phyloP scores from a whole-genome alignment of 192 early-diverging fungal species.

The Backusella parvicylindrica region DNA sequence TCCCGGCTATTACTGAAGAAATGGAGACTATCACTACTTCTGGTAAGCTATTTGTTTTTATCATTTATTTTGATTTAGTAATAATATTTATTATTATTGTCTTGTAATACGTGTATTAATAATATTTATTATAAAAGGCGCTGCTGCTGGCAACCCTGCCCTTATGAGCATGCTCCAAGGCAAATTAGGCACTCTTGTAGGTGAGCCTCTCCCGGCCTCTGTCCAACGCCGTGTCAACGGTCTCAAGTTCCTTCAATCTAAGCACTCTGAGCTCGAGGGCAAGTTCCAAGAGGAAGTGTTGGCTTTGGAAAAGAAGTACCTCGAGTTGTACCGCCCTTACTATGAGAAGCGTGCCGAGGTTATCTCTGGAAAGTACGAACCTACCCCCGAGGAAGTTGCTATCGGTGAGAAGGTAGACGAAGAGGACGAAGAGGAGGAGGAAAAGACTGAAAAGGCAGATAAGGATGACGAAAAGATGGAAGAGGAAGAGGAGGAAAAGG shows the following conservation, averaged over 20 bases:
- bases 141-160: constrained; percentile 53
- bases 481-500: constrained; percentile 44
- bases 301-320: constrained; percentile 96
- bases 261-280: constrained; percentile 81
- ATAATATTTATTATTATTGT: neutral
- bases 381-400: constrained; percentile 82
- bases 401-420: constrained; percentile 61
- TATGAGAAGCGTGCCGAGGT: constrained; percentile 86
- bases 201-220: constrained; percentile 66
- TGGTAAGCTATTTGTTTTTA: constrained; percentile 2
- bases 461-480: constrained; percentile 44
- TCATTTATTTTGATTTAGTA: neutral
- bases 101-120: neutral
- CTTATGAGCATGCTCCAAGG: constrained; percentile 74
- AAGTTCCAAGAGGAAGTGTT: constrained; percentile 93
- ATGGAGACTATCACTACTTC: constrained; percentile 39
- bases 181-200: constrained; percentile 75
- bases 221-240: constrained; percentile 86
- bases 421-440: constrained; percentile 51
- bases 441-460: constrained; percentile 33
- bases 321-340: constrained; percentile 77
- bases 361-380: constrained; percentile 79
- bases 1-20: constrained; percentile 48
- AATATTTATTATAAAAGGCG: constrained; percentile 9
- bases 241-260: constrained; percentile 83